phyloP scores from a whole-genome alignment of 139 green algal genomes.

The Choricystis sp. region DNA sequence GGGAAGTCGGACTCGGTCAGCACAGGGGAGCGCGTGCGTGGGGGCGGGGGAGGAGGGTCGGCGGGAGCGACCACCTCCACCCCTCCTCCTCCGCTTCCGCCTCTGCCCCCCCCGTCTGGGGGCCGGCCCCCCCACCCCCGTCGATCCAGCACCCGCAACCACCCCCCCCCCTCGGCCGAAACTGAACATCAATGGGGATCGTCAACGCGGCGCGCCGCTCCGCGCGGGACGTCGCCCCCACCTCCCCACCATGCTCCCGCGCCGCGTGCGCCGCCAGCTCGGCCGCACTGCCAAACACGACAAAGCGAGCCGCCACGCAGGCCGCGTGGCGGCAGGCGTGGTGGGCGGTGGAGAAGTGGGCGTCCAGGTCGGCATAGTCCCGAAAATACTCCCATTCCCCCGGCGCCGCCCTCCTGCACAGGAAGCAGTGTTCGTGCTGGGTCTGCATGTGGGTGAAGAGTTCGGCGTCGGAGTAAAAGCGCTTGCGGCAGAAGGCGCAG shows the following conservation, averaged over 20 bases:
- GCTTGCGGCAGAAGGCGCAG: conserved; percentile 63
- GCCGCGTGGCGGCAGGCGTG: conserved; percentile 59
- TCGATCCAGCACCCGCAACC: neutral
- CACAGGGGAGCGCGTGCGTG: too few relatives aligned
- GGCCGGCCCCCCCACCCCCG: neutral
- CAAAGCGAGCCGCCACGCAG: conserved; percentile 79
- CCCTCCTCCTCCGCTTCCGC: neutral
- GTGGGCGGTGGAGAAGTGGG: conserved; percentile 70
- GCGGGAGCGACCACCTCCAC: neutral
- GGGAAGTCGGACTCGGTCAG: neutral
- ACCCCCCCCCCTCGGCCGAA: too few relatives aligned
- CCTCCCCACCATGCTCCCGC: conserved; percentile 46
- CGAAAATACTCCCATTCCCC: conserved; percentile 75
- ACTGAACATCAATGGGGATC: conserved; percentile 11
- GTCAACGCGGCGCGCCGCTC: conserved; percentile 47
- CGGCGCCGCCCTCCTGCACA: conserved; percentile 52
- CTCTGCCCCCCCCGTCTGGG: too few relatives aligned
- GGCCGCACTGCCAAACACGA: conserved; percentile 59
- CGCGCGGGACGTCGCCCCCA: conserved; percentile 42
- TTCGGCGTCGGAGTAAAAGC: conserved; percentile 76
- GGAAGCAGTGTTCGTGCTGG: conserved; percentile 74
- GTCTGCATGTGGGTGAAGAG: conserved; percentile 84
- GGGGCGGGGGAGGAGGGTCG: too few relatives aligned
- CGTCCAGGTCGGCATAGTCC: conserved; percentile 67
- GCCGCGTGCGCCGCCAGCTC: conserved; percentile 68